Evolutionary conservation across 1,139 yeast species (phyloP).

Genomic region (Waltiozyma sp.): DNA sequence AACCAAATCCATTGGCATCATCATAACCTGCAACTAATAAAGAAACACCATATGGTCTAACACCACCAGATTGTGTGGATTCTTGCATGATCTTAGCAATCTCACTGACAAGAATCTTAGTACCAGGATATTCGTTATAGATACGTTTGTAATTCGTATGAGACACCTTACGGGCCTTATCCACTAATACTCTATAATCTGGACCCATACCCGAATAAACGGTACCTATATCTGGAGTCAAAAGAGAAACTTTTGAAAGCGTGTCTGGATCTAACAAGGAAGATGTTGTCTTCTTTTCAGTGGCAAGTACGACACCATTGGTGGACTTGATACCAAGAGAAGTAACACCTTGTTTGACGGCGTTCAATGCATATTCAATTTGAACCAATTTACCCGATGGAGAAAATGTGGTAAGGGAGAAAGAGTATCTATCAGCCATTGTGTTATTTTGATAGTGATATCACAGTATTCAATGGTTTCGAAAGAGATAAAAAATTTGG

Average conservation of each 20-base stretch:
- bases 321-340: conserved; percentile 94
- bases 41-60: conserved; percentile 95
- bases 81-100: conserved; percentile 96
- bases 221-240: conserved; percentile 95
- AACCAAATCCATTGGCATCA: conserved; percentile 66
- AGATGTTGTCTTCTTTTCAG: conserved; percentile 85
- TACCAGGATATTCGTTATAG: conserved; percentile 96
- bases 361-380: conserved; percentile 94
- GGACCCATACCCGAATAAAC: conserved; percentile 99
- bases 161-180: conserved; percentile 85
- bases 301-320: conserved; percentile 93
- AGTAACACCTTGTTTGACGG: conserved; percentile 96
- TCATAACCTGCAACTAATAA: conserved; percentile 91
- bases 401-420: conserved; percentile 35
- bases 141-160: conserved; percentile 88
- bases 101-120: conserved; percentile 86
- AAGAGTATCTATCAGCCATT: conserved; percentile 98
- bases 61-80: conserved; percentile 94
- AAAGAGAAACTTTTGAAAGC: conserved; percentile 64
- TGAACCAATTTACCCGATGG: conserved; percentile 90
- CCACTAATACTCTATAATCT: conserved; percentile 89
- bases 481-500: neutral
- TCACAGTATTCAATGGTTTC: neutral
- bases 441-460: neutral
- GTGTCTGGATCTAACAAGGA: conserved; percentile 67